phyloP scores from a whole-genome alignment of 345 rosid species.

The Lepidium sativum region DNA sequence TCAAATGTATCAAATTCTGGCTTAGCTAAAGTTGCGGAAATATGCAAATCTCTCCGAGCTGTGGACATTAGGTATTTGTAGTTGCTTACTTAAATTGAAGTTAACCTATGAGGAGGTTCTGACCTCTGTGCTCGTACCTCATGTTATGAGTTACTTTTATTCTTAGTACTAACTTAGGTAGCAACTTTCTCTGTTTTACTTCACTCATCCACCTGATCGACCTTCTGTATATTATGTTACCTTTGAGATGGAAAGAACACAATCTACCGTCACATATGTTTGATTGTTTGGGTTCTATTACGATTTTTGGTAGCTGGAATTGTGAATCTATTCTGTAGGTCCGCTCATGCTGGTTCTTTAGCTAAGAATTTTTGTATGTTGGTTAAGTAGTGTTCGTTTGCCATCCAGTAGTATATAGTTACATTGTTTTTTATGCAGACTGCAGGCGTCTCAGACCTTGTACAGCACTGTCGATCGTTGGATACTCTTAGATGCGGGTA shows the following conservation, averaged over 20 bases:
- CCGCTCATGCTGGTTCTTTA: background rate
- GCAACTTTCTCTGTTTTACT: background rate
- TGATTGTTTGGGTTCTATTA: background rate
- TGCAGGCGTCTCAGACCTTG: conserved; percentile 55
- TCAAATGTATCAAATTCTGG: conserved; percentile 69
- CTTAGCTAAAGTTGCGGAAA: conserved; percentile 43
- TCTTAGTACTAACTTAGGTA: background rate
- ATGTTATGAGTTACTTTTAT: background rate
- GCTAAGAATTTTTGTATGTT: background rate
- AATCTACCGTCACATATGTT: background rate
- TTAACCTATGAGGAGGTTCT: background rate
- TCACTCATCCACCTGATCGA: background rate
- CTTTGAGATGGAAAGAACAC: background rate
- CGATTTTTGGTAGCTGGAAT: background rate
- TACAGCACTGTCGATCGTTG: conserved; percentile 56
- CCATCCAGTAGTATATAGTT: background rate
- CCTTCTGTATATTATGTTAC: background rate
- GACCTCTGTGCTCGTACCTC: background rate
- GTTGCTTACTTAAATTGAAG: background rate
- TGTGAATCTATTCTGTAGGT: background rate
- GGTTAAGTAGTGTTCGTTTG: background rate
- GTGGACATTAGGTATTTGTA: conserved; percentile 66
- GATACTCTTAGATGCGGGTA: conserved; percentile 90
- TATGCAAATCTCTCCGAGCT: conserved; percentile 63
- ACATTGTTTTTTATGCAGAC: conserved; percentile 37